Conservation (phyloP, 345 rosid species). For the Populus ilicifolia region DNA sequence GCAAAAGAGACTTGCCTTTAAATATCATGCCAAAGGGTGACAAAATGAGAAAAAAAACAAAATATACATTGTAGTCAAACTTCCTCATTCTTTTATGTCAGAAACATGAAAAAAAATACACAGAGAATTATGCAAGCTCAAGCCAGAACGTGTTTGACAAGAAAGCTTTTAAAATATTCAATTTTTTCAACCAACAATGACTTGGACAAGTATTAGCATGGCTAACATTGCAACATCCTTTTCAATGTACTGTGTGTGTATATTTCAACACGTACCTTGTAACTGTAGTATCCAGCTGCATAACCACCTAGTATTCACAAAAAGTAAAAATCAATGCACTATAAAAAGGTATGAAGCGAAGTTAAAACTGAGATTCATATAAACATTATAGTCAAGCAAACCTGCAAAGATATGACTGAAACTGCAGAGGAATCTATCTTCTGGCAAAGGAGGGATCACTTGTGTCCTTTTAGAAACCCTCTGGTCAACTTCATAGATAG, state of each 20-base stretch:
- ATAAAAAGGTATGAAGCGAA: not conserved
- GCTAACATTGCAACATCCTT: not conserved
- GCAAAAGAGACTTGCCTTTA: conserved; percentile 34
- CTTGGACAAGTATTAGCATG: not conserved
- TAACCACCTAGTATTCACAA: conserved; percentile 59
- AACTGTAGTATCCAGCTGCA: conserved; percentile 96
- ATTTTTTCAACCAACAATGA: not conserved
- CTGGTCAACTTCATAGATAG: conserved; percentile 68
- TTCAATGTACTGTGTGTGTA: not conserved
- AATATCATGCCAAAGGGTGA: conserved; percentile 13
- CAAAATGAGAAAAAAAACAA: conserved; percentile 1
- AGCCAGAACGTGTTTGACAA: not conserved
- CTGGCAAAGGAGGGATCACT: conserved; percentile 74
- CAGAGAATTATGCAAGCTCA: not conserved
- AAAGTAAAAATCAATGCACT: conserved; percentile 4
- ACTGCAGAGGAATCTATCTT: conserved; percentile 77
- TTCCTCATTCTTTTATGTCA: not conserved
- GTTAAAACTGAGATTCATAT: not conserved
- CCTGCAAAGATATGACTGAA: conserved; percentile 91
- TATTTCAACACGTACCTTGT: conserved; percentile 52
- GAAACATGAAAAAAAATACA: not conserved
- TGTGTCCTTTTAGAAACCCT: conserved; percentile 63
- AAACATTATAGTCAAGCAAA: conserved; percentile 17
- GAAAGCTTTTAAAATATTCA: not conserved
- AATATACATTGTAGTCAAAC: not conserved